These are phyloP conservation scores for Gnetum montanum DNA, from an alignment of 75 land plant species.

Conservation along the genomic window DNA sequence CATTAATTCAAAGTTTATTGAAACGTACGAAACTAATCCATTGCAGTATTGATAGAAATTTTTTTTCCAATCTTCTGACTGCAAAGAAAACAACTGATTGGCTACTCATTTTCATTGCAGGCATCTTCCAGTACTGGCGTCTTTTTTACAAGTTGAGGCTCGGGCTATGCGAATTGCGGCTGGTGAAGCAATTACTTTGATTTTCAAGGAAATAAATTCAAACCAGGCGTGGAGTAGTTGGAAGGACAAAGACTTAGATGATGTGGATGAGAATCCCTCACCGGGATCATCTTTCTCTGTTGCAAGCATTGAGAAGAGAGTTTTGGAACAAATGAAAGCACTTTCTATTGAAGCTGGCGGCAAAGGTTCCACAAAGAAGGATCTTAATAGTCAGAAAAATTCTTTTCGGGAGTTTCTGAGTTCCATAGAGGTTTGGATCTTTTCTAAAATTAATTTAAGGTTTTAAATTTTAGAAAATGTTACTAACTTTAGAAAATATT, in stretches of 20 bases:
- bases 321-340: conserved; percentile 52
- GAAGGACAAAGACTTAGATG: conserved; percentile 8
- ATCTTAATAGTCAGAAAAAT: conserved; percentile 53
- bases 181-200: conserved; percentile 74
- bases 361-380: conserved; percentile 73
- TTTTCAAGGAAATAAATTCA: conserved; percentile 43
- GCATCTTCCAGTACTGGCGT: conserved; percentile 49
- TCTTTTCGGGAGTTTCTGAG: conserved; percentile 57
- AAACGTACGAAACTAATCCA: conserved; percentile 47
- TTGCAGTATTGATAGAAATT: too few species aligned
- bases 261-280: conserved; percentile 11
- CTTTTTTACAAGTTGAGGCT: conserved; percentile 58
- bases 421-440: conserved; percentile 50
- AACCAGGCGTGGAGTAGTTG: conserved; percentile 14
- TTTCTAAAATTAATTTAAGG: too few species aligned
- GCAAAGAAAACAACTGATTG: background rate
- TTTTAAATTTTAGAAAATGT: background rate
- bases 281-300: conserved; percentile 3
- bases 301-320: conserved; percentile 22
- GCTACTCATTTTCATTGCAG: conserved; percentile 23
- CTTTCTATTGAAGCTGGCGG: conserved; percentile 75
- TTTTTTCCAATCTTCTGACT: too few species aligned
- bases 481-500: background rate
- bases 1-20: conserved; percentile 31
- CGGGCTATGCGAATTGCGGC: conserved; percentile 54